Conservation (phyloP, 2,329 filamentous ascomycete species). For the Clarireedia hainanense region DNA sequence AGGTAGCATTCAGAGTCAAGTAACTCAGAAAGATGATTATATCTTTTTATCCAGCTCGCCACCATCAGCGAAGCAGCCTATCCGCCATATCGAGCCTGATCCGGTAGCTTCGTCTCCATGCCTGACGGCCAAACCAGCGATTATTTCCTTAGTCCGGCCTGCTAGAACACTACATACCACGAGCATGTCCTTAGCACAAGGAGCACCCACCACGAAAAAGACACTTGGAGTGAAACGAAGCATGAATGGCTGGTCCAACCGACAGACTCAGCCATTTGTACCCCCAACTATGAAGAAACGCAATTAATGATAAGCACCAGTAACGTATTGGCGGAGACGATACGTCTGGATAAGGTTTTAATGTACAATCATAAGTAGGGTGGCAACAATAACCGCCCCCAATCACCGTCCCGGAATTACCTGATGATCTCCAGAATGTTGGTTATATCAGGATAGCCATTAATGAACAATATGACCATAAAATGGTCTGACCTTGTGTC, state of each 20-base stretch:
- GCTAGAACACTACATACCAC: conserved; percentile 21
- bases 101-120: conserved; percentile 6
- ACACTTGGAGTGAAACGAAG: conserved; percentile 42
- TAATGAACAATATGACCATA: neutral
- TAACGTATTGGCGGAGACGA: neutral
- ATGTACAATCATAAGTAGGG: neutral
- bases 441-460: neutral
- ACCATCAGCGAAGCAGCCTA: conserved; percentile 13
- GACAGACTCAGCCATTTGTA: conserved; percentile 21
- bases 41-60: conserved; percentile 28
- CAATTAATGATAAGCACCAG: neutral
- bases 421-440: no score
- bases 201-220: conserved; percentile 27
- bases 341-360: neutral
- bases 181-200: conserved; percentile 17
- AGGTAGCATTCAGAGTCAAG: conserved; percentile 7
- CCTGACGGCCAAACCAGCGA: conserved; percentile 15
- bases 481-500: neutral
- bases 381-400: no score
- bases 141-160: conserved; percentile 21
- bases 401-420: no score
- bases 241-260: conserved; percentile 40
- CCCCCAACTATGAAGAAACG: conserved; percentile 22
- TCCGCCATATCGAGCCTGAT: conserved; percentile 4
- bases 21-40: conserved; percentile 19